These are phyloP conservation scores for Candida sanyaensis DNA, from an alignment of 1,139 yeast genomes.

Conservation along the genomic window DNA sequence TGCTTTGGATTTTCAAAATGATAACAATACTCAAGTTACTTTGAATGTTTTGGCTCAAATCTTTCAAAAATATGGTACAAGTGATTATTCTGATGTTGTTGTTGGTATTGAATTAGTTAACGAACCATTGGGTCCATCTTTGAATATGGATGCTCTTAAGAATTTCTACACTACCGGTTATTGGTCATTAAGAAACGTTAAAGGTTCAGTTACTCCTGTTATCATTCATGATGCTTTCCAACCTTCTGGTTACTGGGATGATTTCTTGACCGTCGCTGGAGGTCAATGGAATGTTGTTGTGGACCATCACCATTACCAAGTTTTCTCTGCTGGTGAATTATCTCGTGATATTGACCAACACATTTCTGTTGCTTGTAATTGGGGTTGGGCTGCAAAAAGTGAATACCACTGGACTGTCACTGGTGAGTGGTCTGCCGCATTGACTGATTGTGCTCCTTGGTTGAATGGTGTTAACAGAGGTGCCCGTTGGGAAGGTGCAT, in stretches of 20 bases:
- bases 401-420: conserved; percentile 72
- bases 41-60: conserved; percentile 49
- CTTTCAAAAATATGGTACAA: conserved; percentile 64
- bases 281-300: conserved; percentile 66
- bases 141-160: conserved; percentile 60
- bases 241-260: conserved; percentile 62
- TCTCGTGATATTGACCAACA: conserved; percentile 60
- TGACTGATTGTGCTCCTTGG: conserved; percentile 70
- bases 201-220: conserved; percentile 51
- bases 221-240: conserved; percentile 78
- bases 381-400: conserved; percentile 50
- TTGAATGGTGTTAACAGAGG: conserved; percentile 63
- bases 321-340: conserved; percentile 68
- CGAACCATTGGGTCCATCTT: conserved; percentile 80
- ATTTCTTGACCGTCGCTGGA: conserved; percentile 38
- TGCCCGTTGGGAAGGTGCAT: conserved; percentile 65
- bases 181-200: conserved; percentile 43
- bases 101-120: conserved; percentile 84
- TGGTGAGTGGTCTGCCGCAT: conserved; percentile 68
- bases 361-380: conserved; percentile 59
- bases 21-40: conserved; percentile 52
- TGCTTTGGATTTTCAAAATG: conserved; percentile 55
- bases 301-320: conserved; percentile 94
- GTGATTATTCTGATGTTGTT: conserved; percentile 67
- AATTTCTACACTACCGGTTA: conserved; percentile 61